Evolutionary conservation across 345 rosid species (phyloP).

Genomic region (Aquilaria yunnanensis): DNA sequence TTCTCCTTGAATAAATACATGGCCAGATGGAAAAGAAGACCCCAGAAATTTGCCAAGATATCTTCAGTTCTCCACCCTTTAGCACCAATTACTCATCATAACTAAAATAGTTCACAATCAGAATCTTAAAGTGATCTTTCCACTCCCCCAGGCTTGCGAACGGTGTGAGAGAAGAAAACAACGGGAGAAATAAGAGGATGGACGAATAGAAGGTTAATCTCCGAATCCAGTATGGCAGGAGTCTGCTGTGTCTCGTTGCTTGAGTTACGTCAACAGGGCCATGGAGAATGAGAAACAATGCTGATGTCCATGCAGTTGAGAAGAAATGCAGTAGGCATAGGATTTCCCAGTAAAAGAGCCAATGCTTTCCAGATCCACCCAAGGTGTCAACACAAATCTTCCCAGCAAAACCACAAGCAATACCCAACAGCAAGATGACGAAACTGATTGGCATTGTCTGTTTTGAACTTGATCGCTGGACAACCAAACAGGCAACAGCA

Average conservation of each 20-base stretch:
- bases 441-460: constrained; percentile 71
- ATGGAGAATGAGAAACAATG: constrained; percentile 38
- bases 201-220: constrained; percentile 35
- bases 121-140: constrained; percentile 46
- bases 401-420: constrained; percentile 62
- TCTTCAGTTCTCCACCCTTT: background rate
- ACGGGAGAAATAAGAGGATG: constrained; percentile 47
- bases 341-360: constrained; percentile 74
- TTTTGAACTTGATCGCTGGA: constrained; percentile 54
- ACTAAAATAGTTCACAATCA: constrained; percentile 4
- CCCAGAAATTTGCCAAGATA: background rate
- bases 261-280: constrained; percentile 40
- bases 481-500: constrained; percentile 40
- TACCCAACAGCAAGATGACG: constrained; percentile 62
- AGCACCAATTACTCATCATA: constrained; percentile 12
- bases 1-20: too few species aligned
- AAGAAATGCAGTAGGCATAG: constrained; percentile 64
- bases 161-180: constrained; percentile 64
- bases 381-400: constrained; percentile 78
- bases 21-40: too few species aligned
- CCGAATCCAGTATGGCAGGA: constrained; percentile 62
- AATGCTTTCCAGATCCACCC: constrained; percentile 67
- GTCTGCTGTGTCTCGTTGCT: constrained; percentile 9
- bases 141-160: constrained; percentile 64
- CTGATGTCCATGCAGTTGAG: constrained; percentile 35